These are phyloP conservation scores for Dillenia turbinata DNA, from an alignment of 164 flowering plant genomes.

Conservation along the genomic window DNA sequence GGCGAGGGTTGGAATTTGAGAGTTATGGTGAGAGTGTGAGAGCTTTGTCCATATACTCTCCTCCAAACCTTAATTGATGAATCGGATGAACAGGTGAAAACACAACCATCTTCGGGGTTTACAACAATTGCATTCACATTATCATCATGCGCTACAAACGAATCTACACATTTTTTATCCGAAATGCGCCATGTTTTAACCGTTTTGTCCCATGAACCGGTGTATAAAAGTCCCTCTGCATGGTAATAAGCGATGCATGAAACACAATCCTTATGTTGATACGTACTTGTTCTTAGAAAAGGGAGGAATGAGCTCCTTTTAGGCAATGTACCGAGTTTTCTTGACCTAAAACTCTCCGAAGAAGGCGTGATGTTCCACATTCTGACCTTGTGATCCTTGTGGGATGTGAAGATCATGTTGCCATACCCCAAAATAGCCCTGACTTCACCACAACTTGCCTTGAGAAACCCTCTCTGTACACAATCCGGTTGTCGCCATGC, in stretches of 20 bases:
- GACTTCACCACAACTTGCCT: constrained; percentile 22
- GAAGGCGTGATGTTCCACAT: constrained; percentile 21
- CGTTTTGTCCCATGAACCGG: constrained; percentile 40
- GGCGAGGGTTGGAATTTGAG: constrained; percentile 41
- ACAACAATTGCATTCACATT: constrained; percentile 29
- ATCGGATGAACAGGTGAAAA: constrained; percentile 48
- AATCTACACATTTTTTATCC: constrained; percentile 29
- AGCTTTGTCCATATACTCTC: constrained; percentile 30
- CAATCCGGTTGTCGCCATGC: constrained; percentile 28
- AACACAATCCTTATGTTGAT: constrained; percentile 31
- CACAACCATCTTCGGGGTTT: constrained; percentile 41
- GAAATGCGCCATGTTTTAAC: constrained; percentile 34
- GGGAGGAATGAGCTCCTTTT: constrained; percentile 12
- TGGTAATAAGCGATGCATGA: constrained; percentile 53
- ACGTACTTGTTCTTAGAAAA: constrained; percentile 14
- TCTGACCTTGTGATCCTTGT: constrained; percentile 31
- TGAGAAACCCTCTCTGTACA: constrained; percentile 17
- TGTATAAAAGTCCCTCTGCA: constrained; percentile 34
- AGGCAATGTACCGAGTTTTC: constrained; percentile 24
- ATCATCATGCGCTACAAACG: constrained; percentile 39
- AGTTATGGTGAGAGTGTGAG: constrained; percentile 46
- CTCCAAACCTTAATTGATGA: constrained; percentile 53
- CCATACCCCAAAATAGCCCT: constrained; percentile 21
- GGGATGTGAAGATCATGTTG: constrained; percentile 35
- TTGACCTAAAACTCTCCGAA: constrained; percentile 15